These are phyloP conservation scores for Exophiala bonariae DNA, from an alignment of 2,329 filamentous ascomycete species.

Conservation along the genomic window DNA sequence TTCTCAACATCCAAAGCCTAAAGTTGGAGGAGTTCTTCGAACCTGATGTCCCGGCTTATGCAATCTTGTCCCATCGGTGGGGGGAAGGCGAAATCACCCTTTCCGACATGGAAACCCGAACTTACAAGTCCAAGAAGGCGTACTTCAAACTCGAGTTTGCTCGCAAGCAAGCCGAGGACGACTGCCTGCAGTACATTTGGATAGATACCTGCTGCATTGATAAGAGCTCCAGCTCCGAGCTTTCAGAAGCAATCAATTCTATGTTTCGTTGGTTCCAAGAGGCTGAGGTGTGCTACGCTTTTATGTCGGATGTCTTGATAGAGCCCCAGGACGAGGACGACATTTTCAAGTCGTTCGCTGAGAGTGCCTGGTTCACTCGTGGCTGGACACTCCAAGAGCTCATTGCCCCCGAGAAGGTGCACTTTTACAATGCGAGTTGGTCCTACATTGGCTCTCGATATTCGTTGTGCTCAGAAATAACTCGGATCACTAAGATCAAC, in stretches of 20 bases:
- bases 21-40: no score
- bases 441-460: constrained; percentile 7
- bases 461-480: background rate
- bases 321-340: constrained; percentile 17
- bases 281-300: constrained; percentile 23
- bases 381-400: constrained; percentile 31
- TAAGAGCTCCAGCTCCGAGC: constrained; percentile 21
- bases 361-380: constrained; percentile 25
- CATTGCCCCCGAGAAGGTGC: constrained; percentile 23
- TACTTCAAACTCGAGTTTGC: constrained; percentile 11
- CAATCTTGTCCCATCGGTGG: no score
- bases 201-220: constrained; percentile 30
- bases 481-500: constrained; percentile 1
- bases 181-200: constrained; percentile 21
- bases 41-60: no score
- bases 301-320: constrained; percentile 21
- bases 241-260: constrained; percentile 25
- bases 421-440: constrained; percentile 17
- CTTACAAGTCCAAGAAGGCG: constrained; percentile 2
- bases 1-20: no score
- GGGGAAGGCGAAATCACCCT: no score
- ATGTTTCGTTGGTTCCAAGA: constrained; percentile 27
- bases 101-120: background rate
- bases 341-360: background rate
- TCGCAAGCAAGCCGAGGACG: background rate